Conservation (phyloP, 768 basidiomycete species). For the Termitomyces sp. region DNA sequence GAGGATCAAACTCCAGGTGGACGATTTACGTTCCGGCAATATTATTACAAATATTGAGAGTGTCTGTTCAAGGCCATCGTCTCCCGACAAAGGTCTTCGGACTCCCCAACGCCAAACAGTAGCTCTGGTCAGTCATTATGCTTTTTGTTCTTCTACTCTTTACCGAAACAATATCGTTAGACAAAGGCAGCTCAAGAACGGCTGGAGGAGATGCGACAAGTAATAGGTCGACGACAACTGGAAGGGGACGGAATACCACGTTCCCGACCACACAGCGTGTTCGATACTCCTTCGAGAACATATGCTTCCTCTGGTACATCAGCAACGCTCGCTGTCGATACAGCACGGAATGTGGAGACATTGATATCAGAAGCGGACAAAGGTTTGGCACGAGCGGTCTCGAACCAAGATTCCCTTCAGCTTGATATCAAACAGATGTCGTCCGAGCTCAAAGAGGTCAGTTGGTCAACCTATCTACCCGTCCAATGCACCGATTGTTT, state of each 20-base stretch:
- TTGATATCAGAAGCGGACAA: conserved; percentile 54
- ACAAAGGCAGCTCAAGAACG: conserved; percentile 71
- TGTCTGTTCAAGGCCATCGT: conserved; percentile 38
- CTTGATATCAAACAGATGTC: conserved; percentile 42
- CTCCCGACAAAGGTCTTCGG: conserved; percentile 51
- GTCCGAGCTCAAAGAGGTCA: conserved; percentile 54
- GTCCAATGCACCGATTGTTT: neutral
- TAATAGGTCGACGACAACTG: conserved; percentile 53
- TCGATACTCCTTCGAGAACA: conserved; percentile 24
- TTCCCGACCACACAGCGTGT: conserved; percentile 36
- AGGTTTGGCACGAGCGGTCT: conserved; percentile 42
- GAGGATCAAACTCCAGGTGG: conserved; percentile 68
- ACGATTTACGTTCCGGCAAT: conserved; percentile 28
- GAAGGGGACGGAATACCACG: conserved; percentile 43
- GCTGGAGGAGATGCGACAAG: conserved; percentile 76
- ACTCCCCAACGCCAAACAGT: conserved; percentile 37
- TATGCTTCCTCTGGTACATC: conserved; percentile 1
- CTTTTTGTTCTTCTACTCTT: neutral
- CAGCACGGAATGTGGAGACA: conserved; percentile 43
- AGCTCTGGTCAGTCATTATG: conserved; percentile 32
- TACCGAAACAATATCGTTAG: conserved; percentile 27
- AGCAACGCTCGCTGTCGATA: conserved; percentile 25
- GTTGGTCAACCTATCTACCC: conserved; percentile 7
- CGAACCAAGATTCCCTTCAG: conserved; percentile 52
- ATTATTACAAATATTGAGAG: conserved; percentile 21